Evolutionary conservation across 768 basidiomycete species (phyloP).

Genomic region (Lactarius indigo): DNA sequence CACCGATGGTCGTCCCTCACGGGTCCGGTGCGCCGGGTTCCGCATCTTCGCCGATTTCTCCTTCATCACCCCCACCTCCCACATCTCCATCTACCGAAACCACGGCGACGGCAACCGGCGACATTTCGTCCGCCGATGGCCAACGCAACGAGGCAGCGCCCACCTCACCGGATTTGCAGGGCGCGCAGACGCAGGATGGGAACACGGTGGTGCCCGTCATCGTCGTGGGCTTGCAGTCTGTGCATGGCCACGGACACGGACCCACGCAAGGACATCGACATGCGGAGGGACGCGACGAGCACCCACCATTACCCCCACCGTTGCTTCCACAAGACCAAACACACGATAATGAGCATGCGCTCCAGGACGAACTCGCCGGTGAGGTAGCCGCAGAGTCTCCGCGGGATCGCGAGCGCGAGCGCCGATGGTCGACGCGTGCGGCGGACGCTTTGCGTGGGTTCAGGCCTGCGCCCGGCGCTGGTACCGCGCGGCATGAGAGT

Average conservation of each 20-base stretch:
- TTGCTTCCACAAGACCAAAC: not conserved
- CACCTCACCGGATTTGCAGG: constrained; percentile 8
- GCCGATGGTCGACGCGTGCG: constrained; percentile 59
- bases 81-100: constrained; percentile 1
- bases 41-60: not conserved
- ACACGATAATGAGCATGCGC: not conserved
- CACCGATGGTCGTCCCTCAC: constrained; percentile 51
- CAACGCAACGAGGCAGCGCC: not conserved
- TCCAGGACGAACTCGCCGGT: not conserved
- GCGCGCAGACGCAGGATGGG: constrained; percentile 18
- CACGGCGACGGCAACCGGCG: constrained; percentile 9
- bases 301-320: not conserved
- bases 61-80: constrained; percentile 4
- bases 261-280: constrained; percentile 19
- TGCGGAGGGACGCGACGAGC: constrained; percentile 11
- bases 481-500: constrained; percentile 27
- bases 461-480: constrained; percentile 32
- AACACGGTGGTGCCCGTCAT: constrained; percentile 72
- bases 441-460: constrained; percentile 59
- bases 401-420: constrained; percentile 31
- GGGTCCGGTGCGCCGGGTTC: constrained; percentile 9
- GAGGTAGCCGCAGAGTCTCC: not conserved
- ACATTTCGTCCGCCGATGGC: constrained; percentile 24
- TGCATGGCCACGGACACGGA: constrained; percentile 41
- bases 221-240: constrained; percentile 78